These are phyloP conservation scores for Dothistroma septosporum DNA, from an alignment of 2,329 filamentous ascomycete species.

Conservation along the genomic window DNA sequence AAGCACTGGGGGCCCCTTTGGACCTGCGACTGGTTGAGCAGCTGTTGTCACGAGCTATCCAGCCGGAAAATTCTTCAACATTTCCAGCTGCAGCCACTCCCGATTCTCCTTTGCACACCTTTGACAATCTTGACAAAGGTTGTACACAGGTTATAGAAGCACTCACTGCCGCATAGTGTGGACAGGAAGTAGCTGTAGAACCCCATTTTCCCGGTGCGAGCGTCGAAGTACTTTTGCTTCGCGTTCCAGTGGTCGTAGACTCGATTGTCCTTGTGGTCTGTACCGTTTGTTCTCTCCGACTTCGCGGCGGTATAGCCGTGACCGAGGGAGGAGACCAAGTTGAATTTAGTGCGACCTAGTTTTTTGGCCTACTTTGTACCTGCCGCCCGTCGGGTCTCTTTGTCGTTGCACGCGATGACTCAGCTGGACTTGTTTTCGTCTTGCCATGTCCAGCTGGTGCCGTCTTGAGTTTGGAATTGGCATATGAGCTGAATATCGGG, in stretches of 20 bases:
- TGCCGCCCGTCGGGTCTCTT: background rate
- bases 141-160: background rate
- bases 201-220: background rate
- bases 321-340: background rate
- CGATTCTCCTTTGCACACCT: background rate
- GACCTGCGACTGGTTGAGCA: background rate
- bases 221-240: background rate
- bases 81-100: background rate
- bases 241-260: background rate
- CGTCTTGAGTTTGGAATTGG: background rate
- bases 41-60: background rate
- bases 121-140: background rate
- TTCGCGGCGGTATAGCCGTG: background rate
- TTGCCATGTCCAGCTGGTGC: background rate
- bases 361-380: background rate
- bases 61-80: background rate
- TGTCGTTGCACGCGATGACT: background rate
- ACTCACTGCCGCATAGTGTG: background rate
- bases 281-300: background rate
- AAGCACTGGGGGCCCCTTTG: no score
- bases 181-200: background rate
- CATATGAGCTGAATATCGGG: background rate
- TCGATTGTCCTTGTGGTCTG: background rate
- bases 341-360: background rate
- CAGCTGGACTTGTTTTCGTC: background rate